phyloP scores from a whole-genome alignment of 495 filamentous ascomycete species.

The Thermochaetoides thermophila region DNA sequence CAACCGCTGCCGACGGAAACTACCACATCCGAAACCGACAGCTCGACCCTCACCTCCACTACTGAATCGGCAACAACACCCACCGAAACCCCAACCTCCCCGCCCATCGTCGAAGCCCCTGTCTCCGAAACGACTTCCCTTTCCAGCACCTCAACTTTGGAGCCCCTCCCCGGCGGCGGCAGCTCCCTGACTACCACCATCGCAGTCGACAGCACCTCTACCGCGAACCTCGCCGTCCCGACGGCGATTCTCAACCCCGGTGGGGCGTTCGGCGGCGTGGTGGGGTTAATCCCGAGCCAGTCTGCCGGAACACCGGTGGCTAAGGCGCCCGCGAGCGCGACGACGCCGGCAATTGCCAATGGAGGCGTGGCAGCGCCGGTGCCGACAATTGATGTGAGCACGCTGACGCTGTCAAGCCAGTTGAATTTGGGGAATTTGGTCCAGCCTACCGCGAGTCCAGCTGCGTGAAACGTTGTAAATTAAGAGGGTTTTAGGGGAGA shows the following conservation, averaged over 20 bases:
- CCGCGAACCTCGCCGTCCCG: too few species aligned
- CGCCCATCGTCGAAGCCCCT: not conserved
- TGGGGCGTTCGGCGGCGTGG: constrained; percentile 15
- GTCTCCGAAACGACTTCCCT: not conserved
- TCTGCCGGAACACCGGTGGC: constrained; percentile 2
- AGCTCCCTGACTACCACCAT: constrained; percentile 3
- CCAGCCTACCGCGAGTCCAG: too few species aligned
- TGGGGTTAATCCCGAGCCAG: constrained; percentile 9
- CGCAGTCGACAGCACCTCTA: not conserved
- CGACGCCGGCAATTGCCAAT: constrained; percentile 12
- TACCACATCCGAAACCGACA: constrained; percentile 1
- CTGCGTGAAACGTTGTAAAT: too few species aligned
- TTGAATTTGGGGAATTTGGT: constrained; percentile 21
- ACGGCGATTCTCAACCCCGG: not conserved
- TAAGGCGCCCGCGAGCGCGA: not conserved
- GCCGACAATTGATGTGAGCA: constrained; percentile 16
- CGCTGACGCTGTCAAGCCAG: constrained; percentile 18
- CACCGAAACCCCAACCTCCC: not conserved
- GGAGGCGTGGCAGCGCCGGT: constrained; percentile 4
- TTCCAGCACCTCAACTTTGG: not conserved
- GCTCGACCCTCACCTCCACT: not conserved
- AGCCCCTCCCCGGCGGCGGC: not conserved
- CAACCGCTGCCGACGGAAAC: not conserved
- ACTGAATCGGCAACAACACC: too few species aligned
- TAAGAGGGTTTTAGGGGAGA: too few species aligned